phyloP scores from a whole-genome alignment of 2,329 filamentous ascomycete species.

The Onygena corvina region DNA sequence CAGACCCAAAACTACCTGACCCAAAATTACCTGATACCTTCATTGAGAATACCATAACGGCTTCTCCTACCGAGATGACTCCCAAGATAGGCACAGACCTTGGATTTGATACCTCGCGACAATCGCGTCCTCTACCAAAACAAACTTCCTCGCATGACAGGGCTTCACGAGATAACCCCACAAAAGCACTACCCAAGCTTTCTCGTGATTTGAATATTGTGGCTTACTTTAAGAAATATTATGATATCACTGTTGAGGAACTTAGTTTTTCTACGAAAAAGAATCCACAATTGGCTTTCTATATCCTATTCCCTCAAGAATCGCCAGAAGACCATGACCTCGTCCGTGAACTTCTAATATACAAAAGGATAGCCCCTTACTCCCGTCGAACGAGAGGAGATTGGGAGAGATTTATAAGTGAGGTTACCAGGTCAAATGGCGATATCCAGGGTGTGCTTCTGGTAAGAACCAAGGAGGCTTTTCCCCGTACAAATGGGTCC shows the following conservation, averaged over 20 bases:
- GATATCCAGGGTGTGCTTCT: conserved; percentile 15
- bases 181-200: neutral
- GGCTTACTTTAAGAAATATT: conserved; percentile 12
- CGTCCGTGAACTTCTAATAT: conserved; percentile 20
- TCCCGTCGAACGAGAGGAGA: conserved; percentile 23
- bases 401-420: conserved; percentile 27
- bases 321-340: conserved; percentile 20
- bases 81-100: neutral
- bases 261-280: conserved; percentile 18
- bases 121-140: neutral
- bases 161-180: neutral
- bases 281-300: conserved; percentile 22
- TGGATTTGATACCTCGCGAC: neutral
- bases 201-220: conserved; percentile 10
- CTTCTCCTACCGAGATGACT: too few species aligned
- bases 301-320: conserved; percentile 25
- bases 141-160: neutral
- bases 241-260: conserved; percentile 22
- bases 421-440: conserved; percentile 20
- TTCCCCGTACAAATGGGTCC: neutral
- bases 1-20: neutral
- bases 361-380: conserved; percentile 20
- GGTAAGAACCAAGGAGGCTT: conserved; percentile 20
- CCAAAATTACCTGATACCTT: neutral
- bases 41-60: neutral